Conservation (phyloP, 1,139 yeast species). For the Magnusiomyces paraingens region DNA sequence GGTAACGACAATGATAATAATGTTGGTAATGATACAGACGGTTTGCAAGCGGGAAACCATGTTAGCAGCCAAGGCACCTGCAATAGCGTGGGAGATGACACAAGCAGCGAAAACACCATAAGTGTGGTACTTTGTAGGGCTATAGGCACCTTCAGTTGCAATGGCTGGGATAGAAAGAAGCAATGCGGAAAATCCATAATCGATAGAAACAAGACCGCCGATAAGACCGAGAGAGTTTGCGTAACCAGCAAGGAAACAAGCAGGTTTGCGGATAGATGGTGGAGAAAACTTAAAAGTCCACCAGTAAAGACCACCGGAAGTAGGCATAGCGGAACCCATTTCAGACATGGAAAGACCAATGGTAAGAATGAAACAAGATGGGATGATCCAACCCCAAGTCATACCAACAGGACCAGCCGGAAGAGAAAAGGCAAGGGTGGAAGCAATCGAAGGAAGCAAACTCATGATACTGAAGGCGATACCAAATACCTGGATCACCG, state of each 20-base stretch:
- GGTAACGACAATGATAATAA: slow-evolving; percentile 48
- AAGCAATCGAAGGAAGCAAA: slow-evolving; percentile 56
- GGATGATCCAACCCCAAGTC: slow-evolving; percentile 60
- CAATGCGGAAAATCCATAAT: slow-evolving; percentile 53
- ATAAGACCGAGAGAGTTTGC: slow-evolving; percentile 53
- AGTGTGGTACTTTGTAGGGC: slow-evolving; percentile 41
- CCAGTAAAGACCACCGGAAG: slow-evolving; percentile 56
- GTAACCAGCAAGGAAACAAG: slow-evolving; percentile 54
- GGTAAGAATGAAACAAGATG: slow-evolving; percentile 43
- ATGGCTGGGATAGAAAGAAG: slow-evolving; percentile 49
- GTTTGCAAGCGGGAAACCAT: slow-evolving; percentile 55
- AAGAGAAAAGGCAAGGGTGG: slow-evolving; percentile 36
- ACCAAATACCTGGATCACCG: slow-evolving; percentile 52
- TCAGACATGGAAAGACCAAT: slow-evolving; percentile 55
- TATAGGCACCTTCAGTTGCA: slow-evolving; percentile 38
- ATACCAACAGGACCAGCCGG: slow-evolving; percentile 55
- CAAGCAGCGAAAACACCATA: slow-evolving; percentile 54
- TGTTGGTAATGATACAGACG: slow-evolving; percentile 50
- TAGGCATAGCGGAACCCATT: slow-evolving; percentile 59
- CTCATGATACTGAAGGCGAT: slow-evolving; percentile 68
- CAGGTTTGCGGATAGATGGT: slow-evolving; percentile 35
- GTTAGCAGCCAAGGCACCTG: slow-evolving; percentile 47
- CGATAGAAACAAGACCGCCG: slow-evolving; percentile 52
- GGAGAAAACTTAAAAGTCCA: slow-evolving; percentile 57
- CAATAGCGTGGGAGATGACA: slow-evolving; percentile 40